A percentile compares a stretch with the other conserved stretches of the same genome.
phyloP scores from a whole-genome alignment of 306 rosid genomes.

The Dryas alaskensis region DNA sequence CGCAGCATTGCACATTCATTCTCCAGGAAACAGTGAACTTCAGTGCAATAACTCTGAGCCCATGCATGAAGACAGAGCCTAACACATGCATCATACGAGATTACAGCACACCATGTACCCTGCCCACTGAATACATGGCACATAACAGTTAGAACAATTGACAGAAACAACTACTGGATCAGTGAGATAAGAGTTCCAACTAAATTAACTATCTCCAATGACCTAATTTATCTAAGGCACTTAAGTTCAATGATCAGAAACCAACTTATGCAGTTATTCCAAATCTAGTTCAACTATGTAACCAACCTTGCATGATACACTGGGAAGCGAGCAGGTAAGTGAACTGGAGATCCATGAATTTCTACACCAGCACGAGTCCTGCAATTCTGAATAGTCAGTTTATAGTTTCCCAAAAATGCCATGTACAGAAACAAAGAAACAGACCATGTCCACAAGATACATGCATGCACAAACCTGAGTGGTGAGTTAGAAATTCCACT shows the following conservation, averaged over 20 bases:
- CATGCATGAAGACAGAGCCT: slow-evolving; percentile 41
- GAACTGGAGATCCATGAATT: slow-evolving; percentile 3
- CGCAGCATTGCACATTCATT: slow-evolving; percentile 36
- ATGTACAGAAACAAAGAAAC: background rate
- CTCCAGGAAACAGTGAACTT: slow-evolving; percentile 33
- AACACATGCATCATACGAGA: slow-evolving; percentile 37
- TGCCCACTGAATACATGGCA: slow-evolving; percentile 25
- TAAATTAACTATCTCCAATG: too few species aligned
- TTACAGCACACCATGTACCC: slow-evolving; percentile 32
- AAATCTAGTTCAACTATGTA: slow-evolving; percentile 9
- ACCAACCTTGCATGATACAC: slow-evolving; percentile 31
- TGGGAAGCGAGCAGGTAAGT: slow-evolving; percentile 15
- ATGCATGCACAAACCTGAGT: slow-evolving; percentile 11
- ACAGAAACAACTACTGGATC: background rate
- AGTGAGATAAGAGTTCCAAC: background rate
- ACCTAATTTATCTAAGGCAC: slow-evolving; percentile 2
- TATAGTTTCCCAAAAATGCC: background rate
- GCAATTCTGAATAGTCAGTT: slow-evolving; percentile 10
- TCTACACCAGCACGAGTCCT: slow-evolving; percentile 23
- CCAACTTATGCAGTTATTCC: background rate
- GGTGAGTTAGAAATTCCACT: slow-evolving; percentile 9
- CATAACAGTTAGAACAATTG: background rate
- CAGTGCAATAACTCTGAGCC: slow-evolving; percentile 19
- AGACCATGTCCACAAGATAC: background rate
- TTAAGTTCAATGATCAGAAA: background rate